These are phyloP conservation scores for Fonsecaea erecta DNA, from an alignment of 2,329 filamentous ascomycete species.

Conservation along the genomic window DNA sequence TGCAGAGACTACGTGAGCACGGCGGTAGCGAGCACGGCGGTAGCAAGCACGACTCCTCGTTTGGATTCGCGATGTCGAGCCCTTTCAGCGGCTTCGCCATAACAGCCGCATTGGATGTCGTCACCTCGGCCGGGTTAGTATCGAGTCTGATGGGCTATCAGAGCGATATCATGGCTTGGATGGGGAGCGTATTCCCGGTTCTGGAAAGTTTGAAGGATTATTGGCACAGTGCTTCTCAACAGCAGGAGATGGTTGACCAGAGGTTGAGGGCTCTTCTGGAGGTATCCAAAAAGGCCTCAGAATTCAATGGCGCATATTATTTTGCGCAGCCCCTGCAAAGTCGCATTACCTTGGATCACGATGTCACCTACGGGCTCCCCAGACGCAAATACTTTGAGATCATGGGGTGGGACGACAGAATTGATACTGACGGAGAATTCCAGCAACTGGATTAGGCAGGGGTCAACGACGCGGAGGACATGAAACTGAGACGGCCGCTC, in stretches of 20 bases:
- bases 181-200: slow-evolving; percentile 59
- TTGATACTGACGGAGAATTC: slow-evolving; percentile 26
- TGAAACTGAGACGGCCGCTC: slow-evolving; percentile 2
- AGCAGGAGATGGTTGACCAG: slow-evolving; percentile 56
- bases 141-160: slow-evolving; percentile 51
- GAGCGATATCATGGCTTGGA: slow-evolving; percentile 55
- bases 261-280: slow-evolving; percentile 53
- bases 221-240: slow-evolving; percentile 63
- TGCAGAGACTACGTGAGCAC: slow-evolving; percentile 29
- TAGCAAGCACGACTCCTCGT: slow-evolving; percentile 16
- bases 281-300: slow-evolving; percentile 44
- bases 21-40: slow-evolving; percentile 20
- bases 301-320: slow-evolving; percentile 45
- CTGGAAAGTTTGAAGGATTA: slow-evolving; percentile 61
- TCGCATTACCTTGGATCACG: slow-evolving; percentile 48
- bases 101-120: slow-evolving; percentile 67
- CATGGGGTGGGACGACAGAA: slow-evolving; percentile 37
- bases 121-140: slow-evolving; percentile 64
- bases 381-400: slow-evolving; percentile 41
- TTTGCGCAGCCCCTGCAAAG: slow-evolving; percentile 48
- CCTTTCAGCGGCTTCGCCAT: slow-evolving; percentile 68
- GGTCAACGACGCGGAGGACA: not conserved
- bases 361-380: slow-evolving; percentile 49
- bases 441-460: slow-evolving; percentile 21
- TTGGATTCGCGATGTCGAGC: slow-evolving; percentile 52